Base-by-base conservation (phyloP, 306 rosid species). In the Heteromeles arbutifolia region DNA sequence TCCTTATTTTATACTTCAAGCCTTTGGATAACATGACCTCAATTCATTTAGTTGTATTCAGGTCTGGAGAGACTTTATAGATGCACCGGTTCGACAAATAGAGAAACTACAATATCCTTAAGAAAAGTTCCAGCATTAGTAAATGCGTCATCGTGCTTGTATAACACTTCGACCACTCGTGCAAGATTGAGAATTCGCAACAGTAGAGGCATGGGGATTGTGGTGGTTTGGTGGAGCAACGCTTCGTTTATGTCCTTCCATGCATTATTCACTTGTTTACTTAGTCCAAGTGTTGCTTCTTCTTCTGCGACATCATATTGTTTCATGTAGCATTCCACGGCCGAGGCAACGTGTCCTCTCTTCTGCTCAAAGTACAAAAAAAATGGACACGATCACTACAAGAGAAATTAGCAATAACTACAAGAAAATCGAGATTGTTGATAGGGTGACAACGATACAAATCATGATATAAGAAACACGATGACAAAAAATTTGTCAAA, bases 231-330 rank as follows among this genome's bases (percentile, higher is more conserved):
- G 43, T 69, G 22, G 5, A 83, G 59, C 13, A 80, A 86, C 54
- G 34, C 86, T 67, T 86, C 83, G 61, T 84, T 86, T n/a, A 82
- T 82, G 70, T 61, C 69, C 57, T 59, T 74, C 77, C 77, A 74
- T 10, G 77, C 59, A 28, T 74, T n/a, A 25, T 9, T 8, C 12
- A 74, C 67, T 61, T 74, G 69, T n/a, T 74, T 61, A 1, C 2
- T 21, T 2, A 74, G 69, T 12, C 8, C 58, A 1, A 26, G 3
- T 45, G 28, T 61, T 19, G 77, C 41, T 45, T 74, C 57, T 41
- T 59, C 58, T 28, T 43, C 63, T 1, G 26, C 18, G 59, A 9
- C 73, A 41, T 31, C 34, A 67, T 22, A 3, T 43, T 41, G 6
- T 3, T 22, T 28, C 63, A 70, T 70, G 63, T 50, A 70, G 74